Base-by-base conservation (phyloP, 1,284 basidiomycete genomes). In the Leccinum angustisporum region DNA sequence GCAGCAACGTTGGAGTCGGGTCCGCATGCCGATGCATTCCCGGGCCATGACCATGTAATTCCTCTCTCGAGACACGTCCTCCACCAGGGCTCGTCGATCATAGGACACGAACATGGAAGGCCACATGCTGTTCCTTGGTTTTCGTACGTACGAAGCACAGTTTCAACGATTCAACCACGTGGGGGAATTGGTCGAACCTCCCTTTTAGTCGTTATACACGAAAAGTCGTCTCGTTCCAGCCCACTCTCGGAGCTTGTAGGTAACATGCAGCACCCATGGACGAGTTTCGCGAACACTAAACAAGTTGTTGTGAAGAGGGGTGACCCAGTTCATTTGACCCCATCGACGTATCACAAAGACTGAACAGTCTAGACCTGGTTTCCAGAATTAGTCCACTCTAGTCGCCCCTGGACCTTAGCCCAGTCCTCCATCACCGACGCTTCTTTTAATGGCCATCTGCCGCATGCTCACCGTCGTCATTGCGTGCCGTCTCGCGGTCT, bases 41-140 rank as follows among this genome's bases (percentile, higher is more conserved):
- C 62, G 70, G 56, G 63, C 71, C 43, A 52, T 62, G 66, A 67
- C 62, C 18, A 16, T 72, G 60, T 70, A 52, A 67, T 54, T 1
- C 2, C 27, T 30, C 5, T 4, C 43, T 14, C 0, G 1, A 55
- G 13, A 50, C 30, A 34, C 4, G 2, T 50, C 27, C 4, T 38
- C 7, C 52, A 25, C 25, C 3, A 25, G 25, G 58, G 65, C 60
- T 3, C 13, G 33, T 4, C n/a, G 5, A 40, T 51, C 25, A n/a
- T 5, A 40, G 10, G 18, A 48, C 11, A 18, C 14, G 7, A 13
- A 40, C 4, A 34, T 5, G 33, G 33, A n/a, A n/a, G n/a, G n/a
- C n/a, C n/a, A n/a, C n/a, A 38, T 16, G 36, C 8, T 8, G 4
- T 16, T 36, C 34, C 34, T 36, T 4, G 34, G 4, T 34, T 34